Percentiles rank a stretch among this genome's conserved stretches.
phyloP scores from a whole-genome alignment of 768 basidiomycete species.

The Boletus sensibilis region DNA sequence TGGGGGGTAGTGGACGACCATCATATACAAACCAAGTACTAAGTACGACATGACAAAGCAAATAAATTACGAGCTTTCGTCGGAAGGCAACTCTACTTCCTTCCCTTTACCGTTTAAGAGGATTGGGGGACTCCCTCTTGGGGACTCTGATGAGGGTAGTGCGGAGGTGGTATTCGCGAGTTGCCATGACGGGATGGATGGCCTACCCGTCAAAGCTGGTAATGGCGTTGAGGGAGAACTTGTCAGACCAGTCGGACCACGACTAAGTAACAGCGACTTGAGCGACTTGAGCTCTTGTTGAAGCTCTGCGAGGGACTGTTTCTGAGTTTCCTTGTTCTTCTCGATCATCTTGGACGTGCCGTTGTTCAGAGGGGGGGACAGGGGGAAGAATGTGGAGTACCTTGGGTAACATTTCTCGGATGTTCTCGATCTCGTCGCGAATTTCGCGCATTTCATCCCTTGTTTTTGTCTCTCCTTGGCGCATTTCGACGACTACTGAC shows the following conservation, averaged over 20 bases:
- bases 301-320: conserved; percentile 78
- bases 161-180: conserved; percentile 46
- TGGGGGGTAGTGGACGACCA: neutral
- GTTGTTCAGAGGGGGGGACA: neutral
- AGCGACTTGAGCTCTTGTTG: conserved; percentile 94
- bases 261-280: conserved; percentile 82
- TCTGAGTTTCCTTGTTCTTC: conserved; percentile 84
- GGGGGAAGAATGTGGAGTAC: conserved; percentile 40
- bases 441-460: conserved; percentile 90
- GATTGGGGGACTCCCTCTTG: conserved; percentile 3
- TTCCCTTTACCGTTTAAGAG: conserved; percentile 57
- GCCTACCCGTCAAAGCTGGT: conserved; percentile 53
- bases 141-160: conserved; percentile 17
- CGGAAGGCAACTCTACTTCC: conserved; percentile 38
- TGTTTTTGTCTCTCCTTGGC: conserved; percentile 72
- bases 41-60: neutral
- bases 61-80: conserved; percentile 21
- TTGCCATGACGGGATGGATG: conserved; percentile 91
- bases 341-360: conserved; percentile 75
- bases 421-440: conserved; percentile 84
- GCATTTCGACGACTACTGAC: conserved; percentile 68
- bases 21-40: conserved; percentile 3
- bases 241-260: conserved; percentile 50
- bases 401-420: conserved; percentile 92
- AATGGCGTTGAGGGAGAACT: conserved; percentile 51